These are phyloP conservation scores for Fusarium sp. DNA, from an alignment of 2,329 filamentous ascomycete genomes.

Conservation along the genomic window DNA sequence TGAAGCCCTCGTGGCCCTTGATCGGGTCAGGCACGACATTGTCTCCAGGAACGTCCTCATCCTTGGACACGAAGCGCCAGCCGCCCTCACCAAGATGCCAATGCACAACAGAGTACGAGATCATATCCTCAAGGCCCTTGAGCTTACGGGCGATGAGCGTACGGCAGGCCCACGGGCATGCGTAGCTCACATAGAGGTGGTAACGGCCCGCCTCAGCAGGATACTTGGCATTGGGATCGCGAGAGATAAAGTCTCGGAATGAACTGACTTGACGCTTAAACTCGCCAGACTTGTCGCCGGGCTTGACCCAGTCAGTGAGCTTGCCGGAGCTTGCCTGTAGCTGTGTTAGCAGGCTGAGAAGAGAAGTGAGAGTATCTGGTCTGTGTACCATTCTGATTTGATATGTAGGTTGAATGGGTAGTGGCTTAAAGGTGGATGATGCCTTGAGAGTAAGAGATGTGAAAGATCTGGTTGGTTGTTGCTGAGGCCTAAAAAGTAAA, in stretches of 20 bases:
- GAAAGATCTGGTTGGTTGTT: conserved; percentile 17
- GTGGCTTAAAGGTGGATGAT: not conserved
- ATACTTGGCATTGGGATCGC: conserved; percentile 76
- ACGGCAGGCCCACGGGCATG: conserved; percentile 93
- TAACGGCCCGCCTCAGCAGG: conserved; percentile 90
- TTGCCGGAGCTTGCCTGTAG: conserved; percentile 37
- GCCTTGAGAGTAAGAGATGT: conserved; percentile 16
- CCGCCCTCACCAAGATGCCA: conserved; percentile 83
- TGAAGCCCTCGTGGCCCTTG: conserved; percentile 75
- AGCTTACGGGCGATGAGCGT: conserved; percentile 88
- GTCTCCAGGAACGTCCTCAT: conserved; percentile 67
- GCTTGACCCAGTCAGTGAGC: conserved; percentile 87
- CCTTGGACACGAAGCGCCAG: conserved; percentile 82
- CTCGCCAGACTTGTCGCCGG: conserved; percentile 82
- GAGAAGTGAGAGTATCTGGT: not conserved
- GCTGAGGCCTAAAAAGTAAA: not conserved
- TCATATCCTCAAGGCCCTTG: conserved; percentile 90
- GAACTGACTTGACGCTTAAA: conserved; percentile 89
- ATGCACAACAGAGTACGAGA: conserved; percentile 85
- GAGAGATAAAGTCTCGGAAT: conserved; percentile 85
- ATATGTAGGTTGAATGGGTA: conserved; percentile 3
- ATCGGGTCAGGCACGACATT: conserved; percentile 76
- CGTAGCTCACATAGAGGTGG: conserved; percentile 94
- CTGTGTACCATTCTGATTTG: conserved; percentile 43
- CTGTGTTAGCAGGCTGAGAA: conserved; percentile 20